These are phyloP conservation scores for Crithidia mellificae DNA, from an alignment of 208 protist species.

Conservation along the genomic window DNA sequence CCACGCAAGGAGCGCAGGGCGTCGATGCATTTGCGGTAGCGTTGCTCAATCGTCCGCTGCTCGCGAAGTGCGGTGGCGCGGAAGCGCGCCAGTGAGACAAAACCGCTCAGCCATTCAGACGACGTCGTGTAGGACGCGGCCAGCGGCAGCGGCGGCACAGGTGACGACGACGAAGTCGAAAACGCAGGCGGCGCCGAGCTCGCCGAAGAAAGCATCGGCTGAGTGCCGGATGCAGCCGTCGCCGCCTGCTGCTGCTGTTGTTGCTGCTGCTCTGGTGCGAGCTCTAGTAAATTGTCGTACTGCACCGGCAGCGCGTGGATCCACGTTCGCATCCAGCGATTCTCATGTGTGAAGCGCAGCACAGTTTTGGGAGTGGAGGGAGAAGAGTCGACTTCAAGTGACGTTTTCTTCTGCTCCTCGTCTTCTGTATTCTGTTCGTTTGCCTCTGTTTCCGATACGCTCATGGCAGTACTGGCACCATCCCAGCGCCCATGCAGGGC, in stretches of 20 bases:
- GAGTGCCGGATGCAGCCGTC: background rate
- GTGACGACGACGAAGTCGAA: conserved; percentile 7
- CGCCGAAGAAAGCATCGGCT: too few relatives aligned
- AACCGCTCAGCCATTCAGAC: conserved; percentile 17
- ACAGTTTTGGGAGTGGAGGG: too few relatives aligned
- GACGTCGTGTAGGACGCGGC: conserved; percentile 4
- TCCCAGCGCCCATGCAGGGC: conserved; percentile 48
- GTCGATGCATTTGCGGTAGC: conserved; percentile 44
- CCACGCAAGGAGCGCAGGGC: conserved; percentile 36
- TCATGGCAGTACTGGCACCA: too few relatives aligned
- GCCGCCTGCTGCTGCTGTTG: too few relatives aligned
- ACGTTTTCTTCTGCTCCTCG: background rate
- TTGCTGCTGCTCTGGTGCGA: conserved; percentile 26
- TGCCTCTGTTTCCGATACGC: background rate
- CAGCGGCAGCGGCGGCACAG: conserved; percentile 15
- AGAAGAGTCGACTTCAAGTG: too few relatives aligned
- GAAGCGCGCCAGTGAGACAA: conserved; percentile 51
- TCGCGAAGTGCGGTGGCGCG: conserved; percentile 41
- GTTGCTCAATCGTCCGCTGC: conserved; percentile 40
- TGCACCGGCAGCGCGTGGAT: conserved; percentile 57
- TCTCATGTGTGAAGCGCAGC: conserved; percentile 52
- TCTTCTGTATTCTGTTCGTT: background rate
- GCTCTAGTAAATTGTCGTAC: conserved; percentile 88
- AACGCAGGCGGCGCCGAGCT: conserved; percentile 9
- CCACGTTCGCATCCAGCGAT: conserved; percentile 77